phyloP scores from a whole-genome alignment of 148 eudicot genomes.

The Camellia lanceoleosa region DNA sequence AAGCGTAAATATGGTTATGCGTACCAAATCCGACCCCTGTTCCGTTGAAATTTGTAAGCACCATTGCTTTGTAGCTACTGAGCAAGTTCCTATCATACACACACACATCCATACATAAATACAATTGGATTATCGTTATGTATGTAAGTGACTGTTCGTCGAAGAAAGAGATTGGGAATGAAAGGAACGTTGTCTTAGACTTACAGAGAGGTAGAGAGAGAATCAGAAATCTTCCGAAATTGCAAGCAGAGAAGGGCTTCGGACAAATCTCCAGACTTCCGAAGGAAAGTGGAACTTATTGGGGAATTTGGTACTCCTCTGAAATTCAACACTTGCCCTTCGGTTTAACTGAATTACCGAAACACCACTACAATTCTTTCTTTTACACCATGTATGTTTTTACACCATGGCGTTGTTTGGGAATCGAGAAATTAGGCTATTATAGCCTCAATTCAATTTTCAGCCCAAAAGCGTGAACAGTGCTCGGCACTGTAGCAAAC shows the following conservation, averaged over 20 bases:
- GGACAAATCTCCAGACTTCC: neutral
- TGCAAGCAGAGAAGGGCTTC: neutral
- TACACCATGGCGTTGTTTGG: too few relatives aligned
- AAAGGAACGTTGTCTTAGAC: neutral
- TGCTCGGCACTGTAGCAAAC: too few relatives aligned
- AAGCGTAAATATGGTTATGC: neutral
- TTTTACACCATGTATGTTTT: too few relatives aligned
- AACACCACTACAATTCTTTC: neutral
- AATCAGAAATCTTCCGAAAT: neutral
- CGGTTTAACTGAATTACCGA: neutral
- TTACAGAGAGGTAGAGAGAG: neutral
- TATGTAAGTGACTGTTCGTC: neutral
- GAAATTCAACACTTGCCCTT: neutral
- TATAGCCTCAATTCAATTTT: too few relatives aligned
- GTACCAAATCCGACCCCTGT: conserved; percentile 65
- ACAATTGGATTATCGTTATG: neutral
- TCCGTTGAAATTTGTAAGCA: conserved; percentile 60
- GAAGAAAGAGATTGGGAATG: neutral
- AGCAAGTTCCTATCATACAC: conserved; percentile 7
- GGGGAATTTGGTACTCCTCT: neutral
- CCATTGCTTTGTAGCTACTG: conserved; percentile 31
- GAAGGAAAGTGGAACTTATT: neutral
- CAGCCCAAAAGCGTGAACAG: too few relatives aligned
- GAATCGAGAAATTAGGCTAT: too few relatives aligned
- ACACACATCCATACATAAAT: neutral